Percentiles rank a stretch among this genome's conserved stretches.
Evolutionary conservation across 1,284 basidiomycete genomes (phyloP).

Genomic region (Ustilago lituana): DNA sequence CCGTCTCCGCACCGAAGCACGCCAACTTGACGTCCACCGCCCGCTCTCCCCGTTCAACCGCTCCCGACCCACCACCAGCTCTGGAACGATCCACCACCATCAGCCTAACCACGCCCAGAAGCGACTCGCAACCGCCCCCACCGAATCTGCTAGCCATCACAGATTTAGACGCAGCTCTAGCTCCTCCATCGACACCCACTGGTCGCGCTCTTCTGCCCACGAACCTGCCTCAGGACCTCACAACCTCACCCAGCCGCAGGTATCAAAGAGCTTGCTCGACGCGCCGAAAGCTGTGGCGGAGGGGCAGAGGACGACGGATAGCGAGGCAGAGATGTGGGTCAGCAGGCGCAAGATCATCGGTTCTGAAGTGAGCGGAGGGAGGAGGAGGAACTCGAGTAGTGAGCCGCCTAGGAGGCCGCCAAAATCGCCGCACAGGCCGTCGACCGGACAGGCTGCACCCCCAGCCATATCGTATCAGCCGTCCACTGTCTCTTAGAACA

Average conservation of each 20-base stretch:
- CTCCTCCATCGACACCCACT: constrained; percentile 16
- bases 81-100: background rate
- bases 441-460: background rate
- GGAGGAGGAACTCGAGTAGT: constrained; percentile 5
- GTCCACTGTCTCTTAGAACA: constrained; percentile 1
- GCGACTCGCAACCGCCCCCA: background rate
- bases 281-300: background rate
- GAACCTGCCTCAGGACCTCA: background rate
- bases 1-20: constrained; percentile 8
- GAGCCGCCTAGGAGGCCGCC: constrained; percentile 15
- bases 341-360: constrained; percentile 4
- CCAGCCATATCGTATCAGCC: background rate
- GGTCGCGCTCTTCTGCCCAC: constrained; percentile 17
- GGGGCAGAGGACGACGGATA: constrained; percentile 17
- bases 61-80: constrained; percentile 4
- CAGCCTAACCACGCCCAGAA: background rate
- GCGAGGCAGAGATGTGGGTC: constrained; percentile 31
- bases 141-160: background rate
- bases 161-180: constrained; percentile 17
- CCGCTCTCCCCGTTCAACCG: constrained; percentile 24
- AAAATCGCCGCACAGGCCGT: constrained; percentile 21
- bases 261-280: background rate
- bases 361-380: background rate
- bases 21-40: constrained; percentile 17
- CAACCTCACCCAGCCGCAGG: background rate